These are phyloP conservation scores for Venturia aucupariae DNA, from an alignment of 2,329 filamentous ascomycete species.

Conservation along the genomic window DNA sequence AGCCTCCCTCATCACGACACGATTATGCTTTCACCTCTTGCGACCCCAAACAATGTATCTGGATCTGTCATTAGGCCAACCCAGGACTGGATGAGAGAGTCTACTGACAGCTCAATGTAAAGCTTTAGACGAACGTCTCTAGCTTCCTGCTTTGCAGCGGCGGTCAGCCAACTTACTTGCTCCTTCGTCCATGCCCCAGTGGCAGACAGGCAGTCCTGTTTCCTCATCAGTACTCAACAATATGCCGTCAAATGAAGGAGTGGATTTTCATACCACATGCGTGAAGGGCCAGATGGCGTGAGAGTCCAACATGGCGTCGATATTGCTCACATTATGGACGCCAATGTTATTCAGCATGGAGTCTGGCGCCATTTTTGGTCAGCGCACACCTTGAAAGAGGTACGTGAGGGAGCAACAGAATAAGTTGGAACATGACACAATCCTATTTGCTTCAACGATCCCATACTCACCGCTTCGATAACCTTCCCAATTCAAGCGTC, in stretches of 20 bases:
- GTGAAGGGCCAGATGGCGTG: constrained; percentile 15
- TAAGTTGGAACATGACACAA: not conserved
- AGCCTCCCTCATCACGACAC: not conserved
- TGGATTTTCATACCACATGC: not conserved
- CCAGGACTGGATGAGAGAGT: not conserved
- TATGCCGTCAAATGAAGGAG: not conserved
- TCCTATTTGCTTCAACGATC: not conserved
- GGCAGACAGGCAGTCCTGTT: not conserved
- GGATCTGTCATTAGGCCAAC: not conserved
- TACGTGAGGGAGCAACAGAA: not conserved
- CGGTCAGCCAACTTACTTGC: constrained; percentile 9
- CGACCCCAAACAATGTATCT: constrained; percentile 10
- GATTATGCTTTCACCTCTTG: not conserved
- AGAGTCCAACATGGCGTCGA: constrained; percentile 14
- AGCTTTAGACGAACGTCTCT: constrained; percentile 6
- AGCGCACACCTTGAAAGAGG: not conserved
- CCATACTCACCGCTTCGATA: not conserved
- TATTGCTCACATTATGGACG: constrained; percentile 9
- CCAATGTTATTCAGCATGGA: constrained; percentile 8
- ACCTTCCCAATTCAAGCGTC: not conserved
- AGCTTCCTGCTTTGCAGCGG: constrained; percentile 9
- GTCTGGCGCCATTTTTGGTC: not conserved
- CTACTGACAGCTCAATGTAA: constrained; percentile 12
- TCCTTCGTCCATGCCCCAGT: constrained; percentile 12
- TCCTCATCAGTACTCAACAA: not conserved